phyloP scores from a whole-genome alignment of 257 asterid genomes.

The Cordia subcordata region DNA sequence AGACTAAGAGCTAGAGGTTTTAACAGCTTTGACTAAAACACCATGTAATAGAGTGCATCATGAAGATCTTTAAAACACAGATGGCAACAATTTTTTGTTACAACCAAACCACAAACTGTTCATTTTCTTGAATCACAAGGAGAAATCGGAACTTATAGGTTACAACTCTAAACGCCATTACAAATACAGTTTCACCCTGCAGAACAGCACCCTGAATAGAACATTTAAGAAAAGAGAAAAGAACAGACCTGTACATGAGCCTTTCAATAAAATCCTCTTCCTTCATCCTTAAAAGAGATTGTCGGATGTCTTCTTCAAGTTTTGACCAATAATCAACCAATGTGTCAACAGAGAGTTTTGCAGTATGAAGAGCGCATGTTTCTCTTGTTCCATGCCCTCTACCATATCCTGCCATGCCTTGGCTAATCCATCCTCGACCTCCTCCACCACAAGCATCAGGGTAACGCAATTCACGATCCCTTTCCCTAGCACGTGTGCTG shows the following conservation, averaged over 20 bases:
- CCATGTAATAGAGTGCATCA: too few relatives aligned
- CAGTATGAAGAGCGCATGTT: slow-evolving; percentile 98
- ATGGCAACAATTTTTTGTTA: too few relatives aligned
- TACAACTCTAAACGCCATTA: too few relatives aligned
- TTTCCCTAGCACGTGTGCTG: slow-evolving; percentile 91
- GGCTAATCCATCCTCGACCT: slow-evolving; percentile 99
- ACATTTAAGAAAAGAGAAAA: not conserved
- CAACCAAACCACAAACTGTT: too few relatives aligned
- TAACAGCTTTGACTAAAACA: too few relatives aligned
- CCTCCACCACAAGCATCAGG: slow-evolving; percentile 99
- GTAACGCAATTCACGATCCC: slow-evolving; percentile 86
- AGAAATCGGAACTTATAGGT: too few relatives aligned
- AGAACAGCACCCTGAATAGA: not conserved
- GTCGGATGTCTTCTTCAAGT: slow-evolving; percentile 91
- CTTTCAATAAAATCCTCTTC: slow-evolving; percentile 97
- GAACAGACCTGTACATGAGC: slow-evolving; percentile 81
- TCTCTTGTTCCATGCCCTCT: slow-evolving; percentile 93
- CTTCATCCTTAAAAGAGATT: slow-evolving; percentile 88
- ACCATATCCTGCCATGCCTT: slow-evolving; percentile 73
- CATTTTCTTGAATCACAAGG: too few relatives aligned
- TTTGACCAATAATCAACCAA: slow-evolving; percentile 99
- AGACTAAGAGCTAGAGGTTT: too few relatives aligned
- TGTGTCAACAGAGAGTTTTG: slow-evolving; percentile 90
- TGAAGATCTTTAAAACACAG: too few relatives aligned
- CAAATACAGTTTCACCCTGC: not conserved